Percentiles rank a stretch among this genome's conserved stretches.
phyloP scores from a whole-genome alignment of 2,329 filamentous ascomycete species.

The Celoporthe dispersa region DNA sequence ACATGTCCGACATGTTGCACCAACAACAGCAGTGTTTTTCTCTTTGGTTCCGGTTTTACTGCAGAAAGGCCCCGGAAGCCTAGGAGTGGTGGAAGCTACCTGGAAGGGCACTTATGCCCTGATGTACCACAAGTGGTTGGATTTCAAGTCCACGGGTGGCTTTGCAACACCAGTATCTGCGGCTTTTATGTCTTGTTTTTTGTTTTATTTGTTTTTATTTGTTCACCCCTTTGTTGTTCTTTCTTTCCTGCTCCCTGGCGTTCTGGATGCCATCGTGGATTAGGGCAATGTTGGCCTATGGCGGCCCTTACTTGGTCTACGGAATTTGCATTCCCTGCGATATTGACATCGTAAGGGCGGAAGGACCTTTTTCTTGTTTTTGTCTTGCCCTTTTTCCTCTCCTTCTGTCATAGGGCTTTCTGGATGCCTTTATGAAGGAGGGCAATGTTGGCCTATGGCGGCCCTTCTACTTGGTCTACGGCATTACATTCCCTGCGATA shows the following conservation, averaged over 20 bases:
- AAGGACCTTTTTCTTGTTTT: too few relatives aligned
- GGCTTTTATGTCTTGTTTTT: background rate
- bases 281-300: background rate
- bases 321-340: conserved; percentile 1
- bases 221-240: background rate
- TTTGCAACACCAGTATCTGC: background rate
- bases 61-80: background rate
- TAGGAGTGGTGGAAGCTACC: background rate
- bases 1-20: background rate
- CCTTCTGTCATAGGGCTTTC: too few relatives aligned
- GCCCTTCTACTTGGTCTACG: too few relatives aligned
- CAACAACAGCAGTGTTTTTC: background rate
- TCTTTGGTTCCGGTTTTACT: background rate
- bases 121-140: background rate
- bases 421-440: too few relatives aligned
- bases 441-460: too few relatives aligned
- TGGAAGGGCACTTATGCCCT: background rate
- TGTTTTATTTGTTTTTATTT: background rate
- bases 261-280: background rate
- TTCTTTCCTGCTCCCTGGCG: background rate
- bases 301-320: background rate
- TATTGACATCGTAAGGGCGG: too few relatives aligned
- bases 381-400: too few relatives aligned
- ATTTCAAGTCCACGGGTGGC: background rate
- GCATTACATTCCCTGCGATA: background rate